These are phyloP conservation scores for Aegilops sharonensis DNA, from an alignment of 176 grass and related monocot species.

Conservation along the genomic window DNA sequence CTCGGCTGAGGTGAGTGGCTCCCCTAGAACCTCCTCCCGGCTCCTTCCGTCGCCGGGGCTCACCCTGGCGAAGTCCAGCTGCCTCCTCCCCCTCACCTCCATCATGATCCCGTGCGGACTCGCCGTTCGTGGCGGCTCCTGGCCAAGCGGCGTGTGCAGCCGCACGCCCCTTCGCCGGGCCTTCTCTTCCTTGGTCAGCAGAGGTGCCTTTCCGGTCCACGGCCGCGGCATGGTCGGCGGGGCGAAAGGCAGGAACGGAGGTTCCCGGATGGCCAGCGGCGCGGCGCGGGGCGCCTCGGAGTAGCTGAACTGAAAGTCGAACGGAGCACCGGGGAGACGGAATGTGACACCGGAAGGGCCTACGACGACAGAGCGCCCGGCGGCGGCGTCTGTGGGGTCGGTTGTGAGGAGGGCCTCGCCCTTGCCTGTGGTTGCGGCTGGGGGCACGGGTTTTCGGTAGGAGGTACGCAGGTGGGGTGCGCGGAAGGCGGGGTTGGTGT, in stretches of 20 bases:
- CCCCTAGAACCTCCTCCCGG: constrained; percentile 76
- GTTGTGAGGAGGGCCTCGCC: constrained; percentile 54
- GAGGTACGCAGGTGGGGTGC: constrained; percentile 61
- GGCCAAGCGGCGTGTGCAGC: constrained; percentile 72
- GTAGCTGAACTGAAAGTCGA: constrained; percentile 98
- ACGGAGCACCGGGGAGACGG: constrained; percentile 77
- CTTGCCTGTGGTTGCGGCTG: constrained; percentile 31
- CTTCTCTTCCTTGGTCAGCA: constrained; percentile 96
- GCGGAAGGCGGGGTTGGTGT: constrained; percentile 45
- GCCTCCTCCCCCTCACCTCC: constrained; percentile 58
- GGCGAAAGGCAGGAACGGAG: constrained; percentile 94
- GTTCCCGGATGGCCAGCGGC: constrained; percentile 94
- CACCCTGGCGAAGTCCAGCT: constrained; percentile 55
- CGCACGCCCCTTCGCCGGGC: constrained; percentile 66
- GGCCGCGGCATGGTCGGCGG: constrained; percentile 94
- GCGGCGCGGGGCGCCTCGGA: constrained; percentile 75
- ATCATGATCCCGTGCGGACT: constrained; percentile 61
- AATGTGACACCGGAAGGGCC: constrained; percentile 71
- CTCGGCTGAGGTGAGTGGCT: constrained; percentile 66
- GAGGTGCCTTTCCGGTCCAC: constrained; percentile 93
- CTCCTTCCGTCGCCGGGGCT: constrained; percentile 56
- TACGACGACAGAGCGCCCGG: constrained; percentile 65
- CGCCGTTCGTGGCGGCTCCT: constrained; percentile 29
- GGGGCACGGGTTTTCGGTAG: constrained; percentile 78
- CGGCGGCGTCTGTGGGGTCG: constrained; percentile 41